These are phyloP conservation scores for Tricholoma furcatifolium DNA, from an alignment of 768 basidiomycete species.

Conservation along the genomic window DNA sequence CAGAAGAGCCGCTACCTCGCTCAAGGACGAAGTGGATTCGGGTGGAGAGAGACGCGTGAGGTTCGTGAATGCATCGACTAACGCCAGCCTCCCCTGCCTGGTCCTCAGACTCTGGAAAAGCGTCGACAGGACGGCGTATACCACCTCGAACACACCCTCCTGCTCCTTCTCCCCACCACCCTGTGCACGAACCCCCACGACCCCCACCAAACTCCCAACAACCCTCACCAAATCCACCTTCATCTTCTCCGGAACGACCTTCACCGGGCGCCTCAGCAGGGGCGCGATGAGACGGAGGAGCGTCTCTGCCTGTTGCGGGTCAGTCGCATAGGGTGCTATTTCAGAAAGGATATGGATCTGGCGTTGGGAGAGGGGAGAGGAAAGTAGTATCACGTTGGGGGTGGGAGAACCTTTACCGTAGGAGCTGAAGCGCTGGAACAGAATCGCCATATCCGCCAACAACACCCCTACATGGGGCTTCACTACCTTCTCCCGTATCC, in stretches of 20 bases:
- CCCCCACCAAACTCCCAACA: slow-evolving; percentile 58
- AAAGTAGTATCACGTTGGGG: slow-evolving; percentile 25
- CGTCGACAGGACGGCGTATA: slow-evolving; percentile 67
- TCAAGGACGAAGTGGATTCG: slow-evolving; percentile 44
- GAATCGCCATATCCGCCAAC: slow-evolving; percentile 64
- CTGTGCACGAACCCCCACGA: slow-evolving; percentile 52
- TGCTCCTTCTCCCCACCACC: no score
- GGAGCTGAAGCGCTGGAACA: slow-evolving; percentile 64
- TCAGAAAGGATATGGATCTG: slow-evolving; percentile 81
- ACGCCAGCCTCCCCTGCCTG: slow-evolving; percentile 65
- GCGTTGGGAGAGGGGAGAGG: slow-evolving; percentile 71
- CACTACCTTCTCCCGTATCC: slow-evolving; percentile 51
- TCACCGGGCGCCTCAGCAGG: slow-evolving; percentile 73
- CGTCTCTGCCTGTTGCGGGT: slow-evolving; percentile 68
- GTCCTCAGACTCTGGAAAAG: slow-evolving; percentile 78
- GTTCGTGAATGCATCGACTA: slow-evolving; percentile 63
- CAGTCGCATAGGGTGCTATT: slow-evolving; percentile 71
- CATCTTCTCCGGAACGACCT: slow-evolving; percentile 78
- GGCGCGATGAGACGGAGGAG: slow-evolving; percentile 76
- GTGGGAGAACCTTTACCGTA: slow-evolving; percentile 18
- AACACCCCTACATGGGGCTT: slow-evolving; percentile 71
- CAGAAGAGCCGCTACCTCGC: slow-evolving; percentile 51
- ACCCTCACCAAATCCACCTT: slow-evolving; percentile 82
- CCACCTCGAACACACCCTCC: slow-evolving; percentile 42
- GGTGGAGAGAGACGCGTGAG: slow-evolving; percentile 22